Percentiles rank a stretch among this genome's conserved stretches.
Conservation (phyloP, 2,329 filamentous ascomycete genomes). For the Curvularia spicifera region DNA sequence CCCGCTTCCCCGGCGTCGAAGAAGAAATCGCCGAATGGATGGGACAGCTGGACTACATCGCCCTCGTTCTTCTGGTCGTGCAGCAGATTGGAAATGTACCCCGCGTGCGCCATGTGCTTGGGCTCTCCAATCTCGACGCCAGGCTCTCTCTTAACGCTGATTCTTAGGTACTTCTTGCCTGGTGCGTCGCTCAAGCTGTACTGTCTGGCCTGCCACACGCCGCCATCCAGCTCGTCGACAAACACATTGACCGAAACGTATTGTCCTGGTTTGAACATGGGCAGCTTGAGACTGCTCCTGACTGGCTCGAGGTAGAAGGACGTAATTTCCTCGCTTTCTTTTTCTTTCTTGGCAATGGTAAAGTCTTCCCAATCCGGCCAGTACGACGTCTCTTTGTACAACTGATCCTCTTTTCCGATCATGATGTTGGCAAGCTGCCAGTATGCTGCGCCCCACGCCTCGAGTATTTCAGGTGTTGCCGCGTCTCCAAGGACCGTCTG, state of each 20-base stretch:
- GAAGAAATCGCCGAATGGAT: constrained; percentile 69
- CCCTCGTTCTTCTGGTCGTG: constrained; percentile 68
- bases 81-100: constrained; percentile 73
- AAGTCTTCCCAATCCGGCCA: constrained; percentile 75
- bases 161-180: constrained; percentile 67
- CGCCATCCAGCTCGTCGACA: constrained; percentile 56
- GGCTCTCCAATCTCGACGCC: constrained; percentile 59
- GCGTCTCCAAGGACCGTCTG: constrained; percentile 68
- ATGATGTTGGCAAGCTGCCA: constrained; percentile 75
- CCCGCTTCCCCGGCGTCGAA: constrained; percentile 57
- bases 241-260: constrained; percentile 70
- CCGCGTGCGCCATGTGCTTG: constrained; percentile 60
- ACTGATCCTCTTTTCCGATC: constrained; percentile 67
- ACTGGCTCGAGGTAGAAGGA: constrained; percentile 73
- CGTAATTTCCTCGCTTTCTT: constrained; percentile 71
- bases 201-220: constrained; percentile 71
- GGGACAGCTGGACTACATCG: constrained; percentile 68
- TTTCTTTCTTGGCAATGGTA: constrained; percentile 67
- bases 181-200: constrained; percentile 75
- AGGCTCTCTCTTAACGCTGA: constrained; percentile 72
- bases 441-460: constrained; percentile 75
- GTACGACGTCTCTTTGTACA: constrained; percentile 66
- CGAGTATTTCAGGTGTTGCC: constrained; percentile 68
- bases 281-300: constrained; percentile 65
- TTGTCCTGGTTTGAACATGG: constrained; percentile 71